Percentiles rank a stretch among this genome's conserved stretches.
Evolutionary conservation across 441 rosid genomes (phyloP).

Genomic region (Jatropha podagrica): DNA sequence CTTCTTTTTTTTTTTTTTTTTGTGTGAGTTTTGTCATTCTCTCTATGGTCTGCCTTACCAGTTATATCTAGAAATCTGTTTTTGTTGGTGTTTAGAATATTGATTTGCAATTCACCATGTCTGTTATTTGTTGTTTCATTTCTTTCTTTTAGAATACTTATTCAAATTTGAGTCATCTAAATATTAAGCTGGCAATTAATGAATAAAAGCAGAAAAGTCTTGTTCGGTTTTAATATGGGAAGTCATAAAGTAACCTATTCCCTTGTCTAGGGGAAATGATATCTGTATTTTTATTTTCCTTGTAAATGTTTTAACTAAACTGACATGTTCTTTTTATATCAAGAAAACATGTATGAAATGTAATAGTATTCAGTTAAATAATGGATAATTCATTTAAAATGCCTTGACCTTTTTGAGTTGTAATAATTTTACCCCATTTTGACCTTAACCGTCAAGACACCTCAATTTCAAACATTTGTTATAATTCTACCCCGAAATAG

Average conservation of each 20-base stretch:
- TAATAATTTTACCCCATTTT: too few species aligned
- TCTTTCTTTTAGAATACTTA: background rate
- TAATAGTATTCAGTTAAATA: background rate
- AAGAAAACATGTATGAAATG: background rate
- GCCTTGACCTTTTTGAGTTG: too few species aligned
- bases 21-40: background rate
- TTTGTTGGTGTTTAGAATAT: background rate
- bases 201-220: background rate
- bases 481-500: too few species aligned
- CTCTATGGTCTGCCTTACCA: background rate
- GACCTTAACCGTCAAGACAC: too few species aligned
- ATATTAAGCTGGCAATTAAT: background rate
- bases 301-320: background rate
- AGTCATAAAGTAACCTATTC: background rate
- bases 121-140: background rate
- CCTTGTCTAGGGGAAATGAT: background rate
- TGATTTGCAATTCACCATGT: background rate
- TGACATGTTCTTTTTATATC: background rate
- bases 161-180: background rate
- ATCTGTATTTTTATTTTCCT: background rate
- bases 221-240: background rate
- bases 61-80: background rate
- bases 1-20: background rate
- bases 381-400: too few species aligned
- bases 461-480: too few species aligned